These are phyloP conservation scores for Emmonsiellopsis sp. DNA, from an alignment of 2,329 filamentous ascomycete genomes.

Conservation along the genomic window DNA sequence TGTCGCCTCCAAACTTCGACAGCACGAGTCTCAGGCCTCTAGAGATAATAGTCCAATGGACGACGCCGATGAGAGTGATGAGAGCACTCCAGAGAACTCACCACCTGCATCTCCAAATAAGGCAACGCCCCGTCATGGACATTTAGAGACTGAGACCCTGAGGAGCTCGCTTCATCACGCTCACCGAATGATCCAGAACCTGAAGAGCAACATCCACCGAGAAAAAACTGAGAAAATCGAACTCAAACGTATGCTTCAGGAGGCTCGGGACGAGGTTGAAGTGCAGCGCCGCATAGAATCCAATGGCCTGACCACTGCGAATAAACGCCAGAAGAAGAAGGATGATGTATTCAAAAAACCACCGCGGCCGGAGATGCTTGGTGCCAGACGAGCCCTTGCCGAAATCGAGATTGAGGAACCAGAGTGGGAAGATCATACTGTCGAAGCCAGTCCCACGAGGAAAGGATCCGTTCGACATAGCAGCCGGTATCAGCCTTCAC, in stretches of 20 bases:
- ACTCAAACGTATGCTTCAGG: slow-evolving; percentile 87
- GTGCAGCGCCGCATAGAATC: slow-evolving; percentile 48
- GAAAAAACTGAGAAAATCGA: slow-evolving; percentile 99
- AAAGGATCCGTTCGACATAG: slow-evolving; percentile 22
- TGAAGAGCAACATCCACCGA: slow-evolving; percentile 88
- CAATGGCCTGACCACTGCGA: slow-evolving; percentile 29
- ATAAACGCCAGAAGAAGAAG: slow-evolving; percentile 53
- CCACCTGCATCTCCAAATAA: slow-evolving; percentile 87
- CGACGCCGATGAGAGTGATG: slow-evolving; percentile 56
- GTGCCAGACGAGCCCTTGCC: slow-evolving; percentile 64
- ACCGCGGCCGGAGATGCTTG: slow-evolving; percentile 61
- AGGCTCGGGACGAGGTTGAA: slow-evolving; percentile 85
- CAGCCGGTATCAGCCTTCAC: not conserved
- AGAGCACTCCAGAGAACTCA: slow-evolving; percentile 75
- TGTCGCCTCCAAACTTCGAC: slow-evolving; percentile 62
- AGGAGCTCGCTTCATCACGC: slow-evolving; percentile 91
- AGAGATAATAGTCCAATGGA: slow-evolving; percentile 53
- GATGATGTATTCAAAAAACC: slow-evolving; percentile 68
- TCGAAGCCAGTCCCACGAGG: slow-evolving; percentile 48
- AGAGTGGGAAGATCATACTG: slow-evolving; percentile 80
- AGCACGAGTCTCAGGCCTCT: slow-evolving; percentile 54
- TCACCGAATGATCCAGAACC: slow-evolving; percentile 90
- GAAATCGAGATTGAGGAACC: slow-evolving; percentile 72
- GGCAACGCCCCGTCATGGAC: slow-evolving; percentile 77
- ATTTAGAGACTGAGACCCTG: slow-evolving; percentile 90